Evolutionary conservation across 257 asterid species (phyloP), one percentile per base, ranked within the genome.

Genomic region (Capsicum chinense): DNA sequence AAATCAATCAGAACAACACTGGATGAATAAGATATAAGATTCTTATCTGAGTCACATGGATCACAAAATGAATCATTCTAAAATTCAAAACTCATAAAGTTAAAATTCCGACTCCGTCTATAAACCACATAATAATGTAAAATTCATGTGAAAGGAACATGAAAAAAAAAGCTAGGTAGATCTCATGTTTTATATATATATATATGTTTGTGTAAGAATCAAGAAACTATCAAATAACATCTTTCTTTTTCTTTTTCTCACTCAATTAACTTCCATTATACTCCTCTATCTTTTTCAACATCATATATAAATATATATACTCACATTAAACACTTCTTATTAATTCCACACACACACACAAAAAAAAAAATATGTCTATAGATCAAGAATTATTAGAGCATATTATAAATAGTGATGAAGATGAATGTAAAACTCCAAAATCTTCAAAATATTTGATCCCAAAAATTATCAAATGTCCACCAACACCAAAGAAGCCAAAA

Each of bases 401-500:
- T 26, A 26, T 26, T 26, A 26, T 26, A 26, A 60, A 16, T 5
- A 54, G n/a, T 2, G 60, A 33, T 2, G 90, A 84, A 83, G 89
- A 84, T 2, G 78, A 81, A 10, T 92, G 12, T 63, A 63, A n/a
- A 50, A 92, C 97, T 0, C 95, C 97, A 12, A 88, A 80, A 83
- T 90, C 92, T 17, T 86, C 93, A 9, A 74, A 66, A 44, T 76
- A 88, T 84, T 87, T 87, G 91, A 91, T 93, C 83, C 93, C 97
- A 3, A 39, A 86, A 66, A 33, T 76, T 7, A 47, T 80, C 15
- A 82, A 50, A 79, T 93, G 97, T 84, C 97, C 97, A 52, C 93
- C 97, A 56, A 92, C 97, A 81, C 97, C 97, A 33, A 91, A 48
- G 83, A 93, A 91, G 89, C 85, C 84, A 70, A 84, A 70, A 13